Evolutionary conservation across 352 stramenopile species (phyloP), one percentile per base, ranked within the genome.

Genomic region (Phytophthora sojae): DNA sequence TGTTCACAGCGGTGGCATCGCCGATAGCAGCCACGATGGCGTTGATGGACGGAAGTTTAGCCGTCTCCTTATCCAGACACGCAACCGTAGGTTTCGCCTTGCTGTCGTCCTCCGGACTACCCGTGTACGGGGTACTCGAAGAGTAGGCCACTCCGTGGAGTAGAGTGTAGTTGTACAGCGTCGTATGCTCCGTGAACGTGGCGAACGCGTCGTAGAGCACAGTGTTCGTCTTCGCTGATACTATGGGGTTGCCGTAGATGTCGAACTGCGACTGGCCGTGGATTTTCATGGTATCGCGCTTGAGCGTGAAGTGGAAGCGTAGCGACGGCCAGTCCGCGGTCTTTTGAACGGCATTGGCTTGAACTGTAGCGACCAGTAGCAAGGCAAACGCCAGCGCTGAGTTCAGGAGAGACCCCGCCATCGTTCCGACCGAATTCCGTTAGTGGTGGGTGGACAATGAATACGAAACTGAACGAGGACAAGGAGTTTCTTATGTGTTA

Each of bases 181-280:
- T 65, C 12, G n/a, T 32, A 14, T 67, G 58, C 19, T 70, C 73
- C 23, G 59, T 63, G 29, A 73, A 67, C 3, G 59, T 66, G n/a
- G 68, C 44, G 52, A 73, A 71, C 7, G 37, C 59, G 49, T 79
- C 64, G 54, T 75, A 83, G 7, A 73, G 53, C 21, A 83, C 65
- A 14, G 35, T 67, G 23, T 47, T 25, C 1, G 39, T 26, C 12
- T 59, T 50, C 9, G 29, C n/a, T 0, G 50, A 57, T 17, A 75
- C 45, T 26, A 78, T 53, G 0, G 67, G 77, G 32, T 71, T 78
- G 5, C 59, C 73, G 49, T 81, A 65, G 3, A 81, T 70, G 25
- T 71, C 51, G 30, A 80, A 75, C 11, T 69, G 23, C 17, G 60
- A 66, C 11, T 69, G 51, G 2, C 69, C 72, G 30, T 73, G 49